Evolutionary conservation across 2,329 filamentous ascomycete genomes (phyloP).

Genomic region (Piedraia hortae): DNA sequence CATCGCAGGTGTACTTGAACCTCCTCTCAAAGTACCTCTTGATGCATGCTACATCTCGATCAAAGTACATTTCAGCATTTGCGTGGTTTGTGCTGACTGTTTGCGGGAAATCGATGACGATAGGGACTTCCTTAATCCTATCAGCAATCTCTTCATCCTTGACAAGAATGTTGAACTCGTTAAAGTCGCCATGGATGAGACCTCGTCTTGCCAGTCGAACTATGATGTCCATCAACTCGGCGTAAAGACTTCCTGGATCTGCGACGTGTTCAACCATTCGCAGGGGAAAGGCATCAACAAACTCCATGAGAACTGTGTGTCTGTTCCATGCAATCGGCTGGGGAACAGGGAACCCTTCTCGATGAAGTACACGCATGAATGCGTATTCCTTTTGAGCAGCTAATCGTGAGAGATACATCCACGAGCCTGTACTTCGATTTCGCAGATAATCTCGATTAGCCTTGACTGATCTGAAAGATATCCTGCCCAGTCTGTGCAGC

Average conservation of each 20-base stretch:
- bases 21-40: constrained; percentile 78
- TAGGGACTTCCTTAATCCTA: constrained; percentile 35
- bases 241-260: constrained; percentile 62
- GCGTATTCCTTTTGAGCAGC: constrained; percentile 84
- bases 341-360: constrained; percentile 73
- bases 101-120: constrained; percentile 93
- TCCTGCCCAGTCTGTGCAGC: constrained; percentile 81
- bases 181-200: constrained; percentile 92
- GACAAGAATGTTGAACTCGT: constrained; percentile 95
- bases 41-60: constrained; percentile 82
- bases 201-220: constrained; percentile 60
- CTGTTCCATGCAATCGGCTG: constrained; percentile 68
- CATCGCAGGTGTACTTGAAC: constrained; percentile 64
- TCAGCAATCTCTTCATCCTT: constrained; percentile 30
- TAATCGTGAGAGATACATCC: constrained; percentile 93
- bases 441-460: constrained; percentile 85
- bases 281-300: constrained; percentile 77
- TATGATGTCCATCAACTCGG: constrained; percentile 70
- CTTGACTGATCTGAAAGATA: constrained; percentile 91
- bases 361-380: constrained; percentile 66
- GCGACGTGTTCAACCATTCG: constrained; percentile 66
- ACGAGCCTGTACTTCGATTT: constrained; percentile 52
- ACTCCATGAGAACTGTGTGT: constrained; percentile 87
- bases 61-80: constrained; percentile 93
- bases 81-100: constrained; percentile 87